These are phyloP conservation scores for Polysphondylium violaceum DNA, from an alignment of 78 protist genomes.

Conservation along the genomic window DNA sequence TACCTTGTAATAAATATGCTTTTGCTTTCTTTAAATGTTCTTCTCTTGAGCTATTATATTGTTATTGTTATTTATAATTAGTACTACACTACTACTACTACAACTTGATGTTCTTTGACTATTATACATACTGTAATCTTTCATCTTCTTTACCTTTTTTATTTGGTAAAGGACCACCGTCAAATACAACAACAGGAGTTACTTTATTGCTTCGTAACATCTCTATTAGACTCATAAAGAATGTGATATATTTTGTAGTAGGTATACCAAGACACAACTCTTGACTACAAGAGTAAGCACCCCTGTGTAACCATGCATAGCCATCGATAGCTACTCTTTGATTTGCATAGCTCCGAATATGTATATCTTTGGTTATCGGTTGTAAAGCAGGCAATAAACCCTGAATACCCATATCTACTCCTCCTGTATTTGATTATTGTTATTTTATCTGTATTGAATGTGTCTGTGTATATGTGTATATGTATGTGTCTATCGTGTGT, in stretches of 20 bases:
- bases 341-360: constrained; percentile 78
- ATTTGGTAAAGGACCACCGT: constrained; percentile 91
- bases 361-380: constrained; percentile 50
- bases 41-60: constrained; percentile 32
- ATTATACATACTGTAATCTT: constrained; percentile 44
- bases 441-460: no score
- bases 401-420: constrained; percentile 88
- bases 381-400: constrained; percentile 86
- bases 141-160: constrained; percentile 88
- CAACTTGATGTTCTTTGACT: background rate
- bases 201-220: constrained; percentile 76
- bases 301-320: constrained; percentile 93
- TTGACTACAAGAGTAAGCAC: constrained; percentile 87
- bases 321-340: constrained; percentile 93
- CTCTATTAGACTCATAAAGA: constrained; percentile 55
- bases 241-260: constrained; percentile 73
- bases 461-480: no score
- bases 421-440: background rate
- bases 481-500: no score
- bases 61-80: background rate
- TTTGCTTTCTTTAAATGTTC: constrained; percentile 33
- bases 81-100: background rate
- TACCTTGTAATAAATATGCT: constrained; percentile 61
- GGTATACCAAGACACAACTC: constrained; percentile 80
- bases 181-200: constrained; percentile 92